Base-by-base conservation (phyloP, 139 green algal species). In the Ulvella scutata region DNA sequence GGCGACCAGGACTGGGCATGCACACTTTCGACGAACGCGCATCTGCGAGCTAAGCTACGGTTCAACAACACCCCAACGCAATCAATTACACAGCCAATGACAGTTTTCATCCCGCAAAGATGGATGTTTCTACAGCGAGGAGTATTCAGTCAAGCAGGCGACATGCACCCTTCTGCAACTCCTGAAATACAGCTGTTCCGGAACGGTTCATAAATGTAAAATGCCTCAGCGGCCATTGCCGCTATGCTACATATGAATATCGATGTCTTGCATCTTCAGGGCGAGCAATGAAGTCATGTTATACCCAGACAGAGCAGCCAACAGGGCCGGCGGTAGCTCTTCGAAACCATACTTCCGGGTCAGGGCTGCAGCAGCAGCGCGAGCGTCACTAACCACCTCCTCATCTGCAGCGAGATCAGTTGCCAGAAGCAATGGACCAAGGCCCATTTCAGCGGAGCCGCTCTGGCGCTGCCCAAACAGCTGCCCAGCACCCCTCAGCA, bases 331-430 rank as follows among this genome's bases (percentile, higher is more conserved):
- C 51, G 51, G 51, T 6, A 67, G 51, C 13, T 26, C 13, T 0
- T 26, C n/a, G 51, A 67, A 67, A 26, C 51, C 51, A 26, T 67
- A 29, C 51, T 67, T 26, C n/a, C 51, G 51, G 51, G 33, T 67
- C n/a, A 67, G 51, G 0, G 51, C 51, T n/a, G 51, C 51, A 6
- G 51, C 51, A 23, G 37, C 43, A 17, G 43, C 37, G 35, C 77
- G 37, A 9, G 75, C 77, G 72, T 82, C 82, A 29, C 62, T 43
- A 59, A 77, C 60, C 40, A 72, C 75, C 62, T 76, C 26, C 43
- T 78, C 72, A 29, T 28, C 43, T 20, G 37, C 34, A 23, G 43
- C 51, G 20, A 34, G 28, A 20, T 78, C 72, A 2, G 62, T 67
- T 6, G 51, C 51, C 51, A 36, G 31, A 26, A 67, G 51, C 51